These are phyloP conservation scores for Suillus luteus DNA, from an alignment of 768 basidiomycete species.

Conservation along the genomic window DNA sequence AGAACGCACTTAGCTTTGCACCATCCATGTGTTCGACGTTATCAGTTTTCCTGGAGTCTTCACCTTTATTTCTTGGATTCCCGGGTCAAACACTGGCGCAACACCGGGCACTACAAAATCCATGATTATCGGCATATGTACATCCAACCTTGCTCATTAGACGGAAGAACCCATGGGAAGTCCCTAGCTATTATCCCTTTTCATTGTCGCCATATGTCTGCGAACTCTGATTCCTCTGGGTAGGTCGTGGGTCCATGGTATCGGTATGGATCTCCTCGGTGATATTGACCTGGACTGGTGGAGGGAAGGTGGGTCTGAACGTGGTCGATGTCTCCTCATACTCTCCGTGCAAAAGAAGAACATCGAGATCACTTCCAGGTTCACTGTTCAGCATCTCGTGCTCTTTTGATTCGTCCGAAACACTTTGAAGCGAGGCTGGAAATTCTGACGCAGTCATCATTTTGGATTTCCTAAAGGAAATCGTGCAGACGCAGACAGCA, in stretches of 20 bases:
- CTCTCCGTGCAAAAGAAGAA: constrained; percentile 41
- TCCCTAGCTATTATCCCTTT: background rate
- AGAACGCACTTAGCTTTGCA: no score
- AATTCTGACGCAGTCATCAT: constrained; percentile 94
- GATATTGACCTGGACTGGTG: background rate
- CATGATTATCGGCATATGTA: background rate
- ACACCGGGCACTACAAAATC: background rate
- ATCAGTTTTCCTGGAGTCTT: background rate
- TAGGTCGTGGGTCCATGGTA: background rate
- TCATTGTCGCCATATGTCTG: background rate
- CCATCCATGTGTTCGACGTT: no score
- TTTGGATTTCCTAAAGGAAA: constrained; percentile 96
- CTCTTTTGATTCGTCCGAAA: background rate
- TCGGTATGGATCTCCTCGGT: background rate
- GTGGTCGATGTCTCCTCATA: no score
- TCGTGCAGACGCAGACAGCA: constrained; percentile 92
- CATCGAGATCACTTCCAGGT: constrained; percentile 97
- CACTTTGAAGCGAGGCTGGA: constrained; percentile 78
- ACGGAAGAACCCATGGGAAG: background rate
- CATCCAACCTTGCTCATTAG: no score
- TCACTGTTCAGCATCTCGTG: constrained; percentile 19
- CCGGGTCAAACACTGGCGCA: no score
- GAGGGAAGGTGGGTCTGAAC: background rate
- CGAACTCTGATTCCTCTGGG: background rate
- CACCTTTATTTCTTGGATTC: background rate